Evolutionary conservation across 2,329 filamentous ascomycete genomes (phyloP).

Genomic region (Colletotrichum sp.): DNA sequence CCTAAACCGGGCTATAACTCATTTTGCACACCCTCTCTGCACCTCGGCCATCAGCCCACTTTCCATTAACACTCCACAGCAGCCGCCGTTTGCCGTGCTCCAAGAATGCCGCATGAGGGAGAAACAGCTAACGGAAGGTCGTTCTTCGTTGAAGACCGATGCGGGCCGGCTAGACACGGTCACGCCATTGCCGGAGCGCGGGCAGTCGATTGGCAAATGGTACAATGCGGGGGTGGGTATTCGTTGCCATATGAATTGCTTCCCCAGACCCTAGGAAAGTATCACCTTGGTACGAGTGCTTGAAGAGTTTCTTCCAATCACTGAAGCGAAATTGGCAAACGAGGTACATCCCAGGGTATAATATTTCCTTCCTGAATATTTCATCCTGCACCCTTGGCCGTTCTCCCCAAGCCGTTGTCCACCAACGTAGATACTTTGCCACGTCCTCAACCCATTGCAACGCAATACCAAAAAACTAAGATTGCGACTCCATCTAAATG

Average conservation of each 20-base stretch:
- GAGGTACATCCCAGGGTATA: conserved; percentile 15
- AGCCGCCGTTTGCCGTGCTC: neutral
- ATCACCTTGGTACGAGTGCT: neutral
- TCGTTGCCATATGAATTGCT: neutral
- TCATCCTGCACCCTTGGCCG: neutral
- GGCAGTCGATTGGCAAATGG: neutral
- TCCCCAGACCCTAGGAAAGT: neutral
- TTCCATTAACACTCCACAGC: neutral
- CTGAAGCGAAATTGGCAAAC: conserved; percentile 3
- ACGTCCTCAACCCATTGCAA: conserved; percentile 4
- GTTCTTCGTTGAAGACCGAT: neutral
- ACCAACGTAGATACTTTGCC: neutral
- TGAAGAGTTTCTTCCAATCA: neutral
- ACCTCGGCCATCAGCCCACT: neutral
- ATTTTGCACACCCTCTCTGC: neutral
- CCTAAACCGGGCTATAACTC: neutral
- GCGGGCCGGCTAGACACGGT: neutral
- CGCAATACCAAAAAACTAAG: neutral
- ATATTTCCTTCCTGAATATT: conserved; percentile 6
- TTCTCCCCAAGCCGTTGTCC: neutral
- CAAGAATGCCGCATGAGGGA: neutral
- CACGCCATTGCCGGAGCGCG: neutral
- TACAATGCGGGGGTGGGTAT: neutral
- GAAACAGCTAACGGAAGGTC: neutral
- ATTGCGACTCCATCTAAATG: neutral